phyloP scores from a whole-genome alignment of 208 protist genomes.

The Leishmania turanica region DNA sequence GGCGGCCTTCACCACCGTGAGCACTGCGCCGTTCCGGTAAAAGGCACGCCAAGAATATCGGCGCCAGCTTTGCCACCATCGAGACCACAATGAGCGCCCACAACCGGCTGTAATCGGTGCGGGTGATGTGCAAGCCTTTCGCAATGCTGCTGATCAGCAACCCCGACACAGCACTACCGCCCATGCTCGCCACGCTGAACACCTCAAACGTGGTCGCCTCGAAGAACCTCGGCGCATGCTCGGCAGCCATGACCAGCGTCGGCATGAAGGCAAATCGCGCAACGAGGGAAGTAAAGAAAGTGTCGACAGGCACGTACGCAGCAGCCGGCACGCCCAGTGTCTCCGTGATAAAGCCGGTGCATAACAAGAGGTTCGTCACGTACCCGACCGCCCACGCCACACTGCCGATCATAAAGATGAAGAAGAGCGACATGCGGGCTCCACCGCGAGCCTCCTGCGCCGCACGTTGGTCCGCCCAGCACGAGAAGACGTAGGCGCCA shows the following conservation, averaged over 20 bases:
- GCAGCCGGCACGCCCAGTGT: conserved; percentile 30
- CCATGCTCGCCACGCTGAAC: conserved; percentile 46
- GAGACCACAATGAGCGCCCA: conserved; percentile 37
- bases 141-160: conserved; percentile 41
- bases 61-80: conserved; percentile 39
- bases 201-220: conserved; percentile 53
- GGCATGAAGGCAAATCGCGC: conserved; percentile 66
- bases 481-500: conserved; percentile 46
- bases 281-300: conserved; percentile 45
- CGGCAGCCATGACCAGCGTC: conserved; percentile 48
- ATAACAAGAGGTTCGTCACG: conserved; percentile 48
- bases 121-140: conserved; percentile 27
- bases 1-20: neutral
- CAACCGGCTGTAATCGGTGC: conserved; percentile 28
- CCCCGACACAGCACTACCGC: conserved; percentile 39
- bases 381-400: conserved; percentile 52
- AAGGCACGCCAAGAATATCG: conserved; percentile 49
- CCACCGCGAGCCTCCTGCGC: conserved; percentile 29
- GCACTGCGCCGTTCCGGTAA: conserved; percentile 30
- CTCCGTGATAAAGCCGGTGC: conserved; percentile 40
- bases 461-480: conserved; percentile 43
- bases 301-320: conserved; percentile 50
- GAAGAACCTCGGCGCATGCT: conserved; percentile 54
- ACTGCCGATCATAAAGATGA: conserved; percentile 51
- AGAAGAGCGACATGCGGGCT: conserved; percentile 34